Percentiles rank a stretch among this genome's conserved stretches.
Evolutionary conservation across 371 early-diverging fungal species (phyloP).

Genomic region (Gilbertella persicaria): DNA sequence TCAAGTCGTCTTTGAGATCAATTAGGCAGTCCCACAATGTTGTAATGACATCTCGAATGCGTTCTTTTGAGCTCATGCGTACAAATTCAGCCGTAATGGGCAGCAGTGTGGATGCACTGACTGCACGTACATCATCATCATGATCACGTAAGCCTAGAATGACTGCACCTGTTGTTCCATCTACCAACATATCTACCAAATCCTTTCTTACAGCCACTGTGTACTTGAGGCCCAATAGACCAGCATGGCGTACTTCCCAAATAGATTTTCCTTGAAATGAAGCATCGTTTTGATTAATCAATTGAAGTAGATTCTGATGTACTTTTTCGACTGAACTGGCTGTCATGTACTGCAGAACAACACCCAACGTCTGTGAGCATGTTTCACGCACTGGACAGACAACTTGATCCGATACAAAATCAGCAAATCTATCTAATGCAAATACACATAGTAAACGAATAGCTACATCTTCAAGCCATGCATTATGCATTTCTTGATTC

Average conservation of each 20-base stretch:
- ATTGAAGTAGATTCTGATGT: conserved; percentile 54
- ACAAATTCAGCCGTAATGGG: conserved; percentile 88
- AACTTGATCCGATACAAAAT: conserved; percentile 95
- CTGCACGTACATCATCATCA: conserved; percentile 95
- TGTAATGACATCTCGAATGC: conserved; percentile 70
- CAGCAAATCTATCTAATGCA: conserved; percentile 93
- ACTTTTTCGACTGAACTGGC: conserved; percentile 57
- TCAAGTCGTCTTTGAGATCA: conserved; percentile 86
- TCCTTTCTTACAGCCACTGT: conserved; percentile 91
- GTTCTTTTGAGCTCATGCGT: conserved; percentile 56
- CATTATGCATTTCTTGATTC: conserved; percentile 73
- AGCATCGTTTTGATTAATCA: conserved; percentile 62
- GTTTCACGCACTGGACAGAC: conserved; percentile 97
- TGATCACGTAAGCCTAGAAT: conserved; percentile 68
- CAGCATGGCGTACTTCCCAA: conserved; percentile 95
- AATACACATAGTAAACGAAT: conserved; percentile 92
- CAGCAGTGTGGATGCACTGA: conserved; percentile 86
- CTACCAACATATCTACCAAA: conserved; percentile 69
- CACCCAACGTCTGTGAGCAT: conserved; percentile 91
- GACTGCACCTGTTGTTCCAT: conserved; percentile 62
- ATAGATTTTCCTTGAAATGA: conserved; percentile 52
- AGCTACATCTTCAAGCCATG: conserved; percentile 85
- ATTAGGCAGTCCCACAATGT: conserved; percentile 87
- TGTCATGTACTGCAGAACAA: conserved; percentile 72
- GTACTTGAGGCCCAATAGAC: conserved; percentile 94